Evolutionary conservation across 2,329 filamentous ascomycete genomes (phyloP), one percentile per base, ranked within the genome.

Genomic region (Lecanoromycetidae sp.): DNA sequence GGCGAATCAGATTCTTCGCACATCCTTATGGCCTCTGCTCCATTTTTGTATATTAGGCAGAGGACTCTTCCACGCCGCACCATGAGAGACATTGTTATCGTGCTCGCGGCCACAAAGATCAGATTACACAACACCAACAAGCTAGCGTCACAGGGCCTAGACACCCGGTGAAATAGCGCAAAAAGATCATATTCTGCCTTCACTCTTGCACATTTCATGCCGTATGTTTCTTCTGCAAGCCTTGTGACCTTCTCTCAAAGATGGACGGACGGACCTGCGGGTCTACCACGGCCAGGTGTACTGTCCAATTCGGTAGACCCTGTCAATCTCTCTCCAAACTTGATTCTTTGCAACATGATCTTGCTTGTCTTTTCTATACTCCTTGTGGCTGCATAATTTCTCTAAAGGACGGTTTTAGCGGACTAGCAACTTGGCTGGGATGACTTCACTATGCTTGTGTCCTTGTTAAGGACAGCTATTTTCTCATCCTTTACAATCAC

Each of bases 241-340:
- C n/a, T n/a, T n/a, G n/a, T n/a, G n/a, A n/a, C n/a, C n/a, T n/a
- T 42, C 56, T 64, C 63, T 41, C 9, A 46, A 45, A 35, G 41
- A 46, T 23, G 33, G 32, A 29, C 15, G 26, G 22, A 41, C 19
- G n/a, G 22, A 26, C 35, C 47, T 10, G 47, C 42, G 5, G 35
- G 38, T n/a, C 27, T 29, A 22, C 42, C 47, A 17, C 42, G 41
- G 17, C n/a, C 29, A 13, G 47, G 42, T 3, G 30, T 37, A 5
- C 3, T 41, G 9, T 49, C 47, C n/a, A 46, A 49, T 23, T 46
- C 41, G 17, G 17, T 29, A n/a, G 29, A 49, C 27, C 47, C 47
- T 5, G 7, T 36, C 15, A 46, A 32, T 32, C 35, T 27, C 15
- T 34, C 47, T 34, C 22, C 30, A 9, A 41, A 42, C n/a, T 17